Evolutionary conservation across 306 rosid genomes (phyloP).

Genomic region (Coriaria nepalensis): DNA sequence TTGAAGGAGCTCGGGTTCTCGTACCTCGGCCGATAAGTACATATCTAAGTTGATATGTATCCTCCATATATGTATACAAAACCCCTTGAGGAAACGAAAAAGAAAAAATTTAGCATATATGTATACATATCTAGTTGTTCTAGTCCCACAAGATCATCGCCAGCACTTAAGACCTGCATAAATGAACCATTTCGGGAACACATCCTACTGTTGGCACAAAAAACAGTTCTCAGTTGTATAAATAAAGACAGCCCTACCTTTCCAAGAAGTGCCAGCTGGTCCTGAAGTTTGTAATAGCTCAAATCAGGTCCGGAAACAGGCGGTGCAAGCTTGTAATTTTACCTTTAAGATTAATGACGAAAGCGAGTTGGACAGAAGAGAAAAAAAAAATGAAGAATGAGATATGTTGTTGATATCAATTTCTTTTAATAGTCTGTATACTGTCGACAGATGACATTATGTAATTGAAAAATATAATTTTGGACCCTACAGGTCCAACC

Average conservation of each 20-base stretch:
- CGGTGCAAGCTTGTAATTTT: conserved; percentile 92
- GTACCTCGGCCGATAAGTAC: too few relatives aligned
- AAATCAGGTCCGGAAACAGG: conserved; percentile 56
- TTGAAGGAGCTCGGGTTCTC: too few relatives aligned
- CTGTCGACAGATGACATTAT: neutral
- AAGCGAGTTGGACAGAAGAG: conserved; percentile 8
- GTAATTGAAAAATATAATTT: neutral
- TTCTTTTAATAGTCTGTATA: too few relatives aligned
- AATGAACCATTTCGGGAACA: conserved; percentile 10
- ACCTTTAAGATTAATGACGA: conserved; percentile 38
- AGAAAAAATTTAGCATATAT: conserved; percentile 13
- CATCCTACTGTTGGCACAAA: neutral
- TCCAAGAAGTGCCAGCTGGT: conserved; percentile 78
- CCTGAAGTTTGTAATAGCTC: conserved; percentile 61
- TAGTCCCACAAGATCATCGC: conserved; percentile 79
- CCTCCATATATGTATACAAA: too few relatives aligned
- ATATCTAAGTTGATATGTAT: too few relatives aligned
- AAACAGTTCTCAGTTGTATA: neutral
- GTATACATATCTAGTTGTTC: conserved; percentile 88
- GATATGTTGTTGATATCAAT: too few relatives aligned
- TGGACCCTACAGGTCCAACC: neutral
- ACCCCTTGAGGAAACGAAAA: too few relatives aligned
- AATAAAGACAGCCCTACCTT: conserved; percentile 33
- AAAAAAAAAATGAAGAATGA: conserved; percentile 5
- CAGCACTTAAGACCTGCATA: conserved; percentile 71